phyloP scores from a whole-genome alignment of 2,329 filamentous ascomycete genomes.

The Sporothrix pseudoabietina region DNA sequence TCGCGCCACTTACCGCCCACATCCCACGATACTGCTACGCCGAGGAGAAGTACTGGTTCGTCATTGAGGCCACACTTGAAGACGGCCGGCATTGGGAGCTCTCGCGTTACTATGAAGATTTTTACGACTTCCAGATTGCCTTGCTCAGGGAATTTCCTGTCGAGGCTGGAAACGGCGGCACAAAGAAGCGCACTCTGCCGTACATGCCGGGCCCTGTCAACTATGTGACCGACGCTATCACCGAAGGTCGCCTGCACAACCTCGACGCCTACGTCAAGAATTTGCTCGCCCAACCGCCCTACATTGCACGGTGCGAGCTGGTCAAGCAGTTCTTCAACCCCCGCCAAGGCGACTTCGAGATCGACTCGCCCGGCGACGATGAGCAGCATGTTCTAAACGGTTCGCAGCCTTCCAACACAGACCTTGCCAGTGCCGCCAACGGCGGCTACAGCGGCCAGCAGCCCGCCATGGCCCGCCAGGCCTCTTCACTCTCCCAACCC shows the following conservation, averaged over 20 bases:
- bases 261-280: constrained; percentile 96
- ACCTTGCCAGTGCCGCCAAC: constrained; percentile 62
- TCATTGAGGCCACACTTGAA: constrained; percentile 87
- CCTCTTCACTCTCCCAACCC: constrained; percentile 54
- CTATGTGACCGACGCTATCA: constrained; percentile 97
- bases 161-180: constrained; percentile 84
- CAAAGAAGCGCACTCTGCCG: constrained; percentile 78
- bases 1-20: constrained; percentile 77
- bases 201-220: constrained; percentile 99
- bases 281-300: constrained; percentile 75
- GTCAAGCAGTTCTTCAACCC: constrained; percentile 92
- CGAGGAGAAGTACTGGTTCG: constrained; percentile 98
- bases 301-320: constrained; percentile 81
- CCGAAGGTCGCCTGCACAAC: constrained; percentile 87
- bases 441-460: constrained; percentile 44
- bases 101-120: constrained; percentile 94
- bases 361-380: constrained; percentile 64
- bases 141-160: constrained; percentile 88
- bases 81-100: constrained; percentile 92
- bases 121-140: constrained; percentile 97
- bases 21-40: constrained; percentile 94
- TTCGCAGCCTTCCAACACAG: constrained; percentile 41
- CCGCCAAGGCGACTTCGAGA: constrained; percentile 88
- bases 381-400: constrained; percentile 60
- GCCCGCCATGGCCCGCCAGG: constrained; percentile 47